Evolutionary conservation across 164 flowering plant genomes (phyloP), one percentile per base, ranked within the genome.

Genomic region (Vitis amurensis): DNA sequence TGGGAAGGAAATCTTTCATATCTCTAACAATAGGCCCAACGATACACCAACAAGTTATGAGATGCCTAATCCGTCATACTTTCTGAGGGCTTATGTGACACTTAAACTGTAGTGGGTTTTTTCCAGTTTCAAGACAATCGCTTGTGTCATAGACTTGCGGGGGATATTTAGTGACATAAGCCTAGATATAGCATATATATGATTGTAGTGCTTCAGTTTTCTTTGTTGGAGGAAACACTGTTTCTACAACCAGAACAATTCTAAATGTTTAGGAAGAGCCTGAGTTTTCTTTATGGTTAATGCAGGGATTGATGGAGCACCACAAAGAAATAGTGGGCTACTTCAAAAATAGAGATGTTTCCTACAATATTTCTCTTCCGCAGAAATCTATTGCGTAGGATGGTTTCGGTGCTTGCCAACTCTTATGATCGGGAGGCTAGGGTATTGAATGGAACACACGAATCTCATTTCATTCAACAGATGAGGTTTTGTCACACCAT

Each of bases 391-490:
- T 61, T 92, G 67, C 88, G 88, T 13, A 72, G 96, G 61, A 79
- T 91, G 85, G 86, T 91, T 67, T 92, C 98, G 19, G 72, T 85
- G 60, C 72, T 89, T 64, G 92, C 96, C 27, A 92, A 91, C 77
- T 84, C 88, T n/a, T 85, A 82, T 78, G 98, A 92, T 68, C 82
- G 88, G 23, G 67, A 80, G 58, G 94, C 90, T 48, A 88, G 86
- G 82, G 84, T 76, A 19, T 76, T 90, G 71, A 90, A 92, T 71
- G 97, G 97, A 29, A 89, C 92, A 29, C 96, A 92, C 80, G 89
- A 89, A 80, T 84, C 97, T 60, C 97, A 92, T 69, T 89, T 51
- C 96, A 92, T 83, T 81, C 94, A 14, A 48, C 17, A 8, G 85
- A 85, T 73, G 98, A 92, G 98, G 98, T 92, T 37, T 0, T 3